Evolutionary conservation across 139 green algal species (phyloP), one percentile per base, ranked within the genome.

Genomic region (Microglena sp.): DNA sequence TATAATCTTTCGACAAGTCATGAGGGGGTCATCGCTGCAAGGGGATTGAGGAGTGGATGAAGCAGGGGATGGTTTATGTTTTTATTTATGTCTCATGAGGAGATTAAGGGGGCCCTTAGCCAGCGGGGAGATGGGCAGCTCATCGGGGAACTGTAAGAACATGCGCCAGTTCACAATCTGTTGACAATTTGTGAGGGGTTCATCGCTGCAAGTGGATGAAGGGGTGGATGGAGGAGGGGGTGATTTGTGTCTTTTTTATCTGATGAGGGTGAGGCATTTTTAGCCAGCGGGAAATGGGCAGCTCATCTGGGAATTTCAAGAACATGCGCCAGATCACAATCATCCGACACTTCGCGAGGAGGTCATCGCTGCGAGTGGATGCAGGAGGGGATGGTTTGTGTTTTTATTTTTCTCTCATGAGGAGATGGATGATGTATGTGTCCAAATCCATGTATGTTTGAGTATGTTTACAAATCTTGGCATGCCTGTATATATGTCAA

Each of bases 131-230:
- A 79, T 46, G 26, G 62, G 62, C 24, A 62, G 80, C 62, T 96
- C 91, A 5, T 81, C 75, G 0, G 92, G 90, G 57, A 98, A 96
- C 31, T 79, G 74, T 28, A 98, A 76, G 81, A 89, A 93, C 50
- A 83, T 80, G 43, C 87, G 82, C 92, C 92, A 98, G 75, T 96
- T 94, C 45, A 98, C 90, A 44, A 95, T 95, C 67, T 96, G 96
- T 45, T 86, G 72, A 74, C 90, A 95, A 1, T 89, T 97, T 15
- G 80, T 83, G 68, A 96, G 87, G 36, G 91, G 91, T 57, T 97
- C 91, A 69, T 97, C 91, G 7, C 79, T n/a, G n/a, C n/a, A n/a
- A n/a, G n/a, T n/a, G n/a, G n/a, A n/a, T n/a, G n/a, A n/a, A n/a
- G n/a, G n/a, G n/a, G n/a, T n/a, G n/a, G n/a, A n/a, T n/a, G n/a